A percentile compares a stretch with the other conserved stretches of the same genome.
phyloP scores from a whole-genome alignment of 164 flowering plant species.

The Vitis rotundifolia region DNA sequence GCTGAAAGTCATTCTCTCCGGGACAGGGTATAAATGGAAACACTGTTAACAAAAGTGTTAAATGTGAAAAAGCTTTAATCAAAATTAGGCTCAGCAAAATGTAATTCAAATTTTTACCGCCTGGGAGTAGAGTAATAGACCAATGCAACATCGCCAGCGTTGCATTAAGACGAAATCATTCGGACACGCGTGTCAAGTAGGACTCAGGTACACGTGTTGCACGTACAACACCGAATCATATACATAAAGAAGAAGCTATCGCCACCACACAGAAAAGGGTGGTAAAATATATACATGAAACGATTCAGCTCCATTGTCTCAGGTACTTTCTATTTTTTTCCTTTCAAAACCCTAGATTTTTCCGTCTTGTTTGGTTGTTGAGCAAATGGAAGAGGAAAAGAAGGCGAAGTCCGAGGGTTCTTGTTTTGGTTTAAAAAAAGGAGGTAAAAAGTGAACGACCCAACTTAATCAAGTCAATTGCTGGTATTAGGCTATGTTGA shows the following conservation, averaged over 20 bases:
- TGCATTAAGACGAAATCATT: not conserved
- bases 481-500: not conserved
- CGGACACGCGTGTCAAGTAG: not conserved
- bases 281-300: too few species aligned
- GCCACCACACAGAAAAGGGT: too few species aligned
- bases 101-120: too few species aligned
- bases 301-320: not conserved
- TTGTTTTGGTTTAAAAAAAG: not conserved
- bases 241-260: too few species aligned
- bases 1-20: too few species aligned
- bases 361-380: not conserved
- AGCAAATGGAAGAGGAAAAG: not conserved
- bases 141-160: not conserved
- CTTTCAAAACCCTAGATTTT: not conserved
- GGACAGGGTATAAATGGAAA: too few species aligned
- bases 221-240: too few species aligned
- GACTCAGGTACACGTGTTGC: not conserved
- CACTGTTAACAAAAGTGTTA: too few species aligned
- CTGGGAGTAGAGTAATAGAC: too few species aligned
- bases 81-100: too few species aligned
- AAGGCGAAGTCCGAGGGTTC: not conserved
- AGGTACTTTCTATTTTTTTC: not conserved
- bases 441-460: not conserved
- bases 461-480: not conserved
- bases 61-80: too few species aligned